Conservation (phyloP, 2,329 filamentous ascomycete genomes). For the Botrytis sinoallii region DNA sequence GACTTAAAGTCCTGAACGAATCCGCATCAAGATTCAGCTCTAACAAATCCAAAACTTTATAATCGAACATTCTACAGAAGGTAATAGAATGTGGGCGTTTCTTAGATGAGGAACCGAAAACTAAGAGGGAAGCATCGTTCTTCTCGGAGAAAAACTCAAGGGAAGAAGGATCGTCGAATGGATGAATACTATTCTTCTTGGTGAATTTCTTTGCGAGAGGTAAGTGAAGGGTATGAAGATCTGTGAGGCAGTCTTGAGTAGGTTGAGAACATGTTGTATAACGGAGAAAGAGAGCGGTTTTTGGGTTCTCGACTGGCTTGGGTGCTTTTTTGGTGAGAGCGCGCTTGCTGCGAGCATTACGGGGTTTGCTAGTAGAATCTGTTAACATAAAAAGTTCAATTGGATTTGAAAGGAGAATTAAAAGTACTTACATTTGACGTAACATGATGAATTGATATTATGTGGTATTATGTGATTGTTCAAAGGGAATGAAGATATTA, state of each 20-base stretch:
- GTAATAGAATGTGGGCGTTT: slow-evolving; percentile 93
- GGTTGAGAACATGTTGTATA: slow-evolving; percentile 82
- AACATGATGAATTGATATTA: slow-evolving; percentile 35
- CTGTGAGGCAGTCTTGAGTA: slow-evolving; percentile 77
- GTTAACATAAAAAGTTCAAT: background rate
- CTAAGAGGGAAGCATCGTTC: slow-evolving; percentile 84
- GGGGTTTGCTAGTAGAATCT: slow-evolving; percentile 54
- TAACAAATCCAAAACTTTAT: slow-evolving; percentile 91
- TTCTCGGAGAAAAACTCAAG: slow-evolving; percentile 96
- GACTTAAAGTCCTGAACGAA: slow-evolving; percentile 64
- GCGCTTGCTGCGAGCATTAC: slow-evolving; percentile 87
- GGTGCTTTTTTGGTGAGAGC: slow-evolving; percentile 91
- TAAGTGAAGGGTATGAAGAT: slow-evolving; percentile 80
- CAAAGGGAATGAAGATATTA: slow-evolving; percentile 18
- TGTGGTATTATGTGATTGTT: slow-evolving; percentile 19
- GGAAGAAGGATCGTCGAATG: slow-evolving; percentile 84
- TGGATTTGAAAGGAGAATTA: background rate
- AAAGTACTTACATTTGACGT: slow-evolving; percentile 36
- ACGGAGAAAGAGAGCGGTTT: slow-evolving; percentile 83
- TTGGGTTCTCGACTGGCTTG: slow-evolving; percentile 84
- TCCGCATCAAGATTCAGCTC: slow-evolving; percentile 81
- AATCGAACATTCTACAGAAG: slow-evolving; percentile 75
- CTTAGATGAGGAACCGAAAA: slow-evolving; percentile 84
- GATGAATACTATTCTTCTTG: slow-evolving; percentile 95
- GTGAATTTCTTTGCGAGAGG: slow-evolving; percentile 86